Conservation (phyloP, 352 stramenopile species). For the Blastocystis sp. region DNA sequence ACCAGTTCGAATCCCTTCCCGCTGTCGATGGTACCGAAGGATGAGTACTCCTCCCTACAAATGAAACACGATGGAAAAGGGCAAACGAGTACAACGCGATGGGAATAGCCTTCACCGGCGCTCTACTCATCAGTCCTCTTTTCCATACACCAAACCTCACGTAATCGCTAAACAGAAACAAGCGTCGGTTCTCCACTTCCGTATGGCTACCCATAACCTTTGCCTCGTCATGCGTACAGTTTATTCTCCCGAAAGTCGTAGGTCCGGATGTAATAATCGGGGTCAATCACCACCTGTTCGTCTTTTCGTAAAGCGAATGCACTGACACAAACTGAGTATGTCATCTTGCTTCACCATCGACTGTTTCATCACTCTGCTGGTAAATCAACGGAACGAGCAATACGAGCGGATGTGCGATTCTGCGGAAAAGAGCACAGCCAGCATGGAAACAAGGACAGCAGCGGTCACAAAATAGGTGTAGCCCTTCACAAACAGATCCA, state of each 20-base stretch:
- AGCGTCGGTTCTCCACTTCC: conserved; percentile 44
- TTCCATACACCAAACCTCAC: background rate
- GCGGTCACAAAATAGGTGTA: conserved; percentile 36
- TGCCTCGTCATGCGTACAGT: background rate
- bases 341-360: background rate
- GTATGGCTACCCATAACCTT: background rate
- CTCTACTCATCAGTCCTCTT: conserved; percentile 6
- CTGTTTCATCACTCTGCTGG: background rate
- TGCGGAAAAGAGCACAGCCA: conserved; percentile 5
- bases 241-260: conserved; percentile 38
- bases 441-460: conserved; percentile 21
- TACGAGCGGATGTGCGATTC: conserved; percentile 35
- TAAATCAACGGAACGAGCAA: background rate
- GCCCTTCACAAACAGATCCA: conserved; percentile 24
- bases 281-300: background rate
- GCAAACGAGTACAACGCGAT: background rate
- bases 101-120: background rate
- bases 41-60: background rate
- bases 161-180: conserved; percentile 34
- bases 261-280: background rate
- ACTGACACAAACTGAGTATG: background rate
- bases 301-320: background rate
- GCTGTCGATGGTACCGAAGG: conserved; percentile 6
- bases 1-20: conserved; percentile 20
- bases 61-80: background rate